Evolutionary conservation across 345 rosid species (phyloP), one percentile per base, ranked within the genome.

Genomic region (Eucalyptus cloeziana): DNA sequence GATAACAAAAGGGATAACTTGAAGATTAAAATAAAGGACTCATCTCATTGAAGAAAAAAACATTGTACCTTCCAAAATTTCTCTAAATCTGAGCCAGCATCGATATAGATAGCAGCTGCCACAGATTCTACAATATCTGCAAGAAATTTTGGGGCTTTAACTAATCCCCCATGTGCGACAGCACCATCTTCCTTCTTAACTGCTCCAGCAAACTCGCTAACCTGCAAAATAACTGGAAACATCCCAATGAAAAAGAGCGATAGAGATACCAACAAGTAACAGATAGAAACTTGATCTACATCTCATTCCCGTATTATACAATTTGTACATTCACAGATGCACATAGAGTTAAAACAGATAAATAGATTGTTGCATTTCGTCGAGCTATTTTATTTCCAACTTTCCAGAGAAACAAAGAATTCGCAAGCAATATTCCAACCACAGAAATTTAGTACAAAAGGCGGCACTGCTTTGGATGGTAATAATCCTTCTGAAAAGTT

Each of bases 141-240:
- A 6, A 97, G 95, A 88, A 96, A 88, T 92, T 97, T 96, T 0
- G 99, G 98, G 7, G 98, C 99, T 93, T 94, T 95, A 49, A 96
- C 90, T 47, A 88, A 88, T 54, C 97, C 98, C 33, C 98, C 97
- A 62, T 95, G 89, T 2, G 88, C 88, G 17, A 91, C 94, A 5
- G 90, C 49, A 13, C 90, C 91, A 52, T 94, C 93, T 92, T 95
- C 98, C 90, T 93, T 71, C 33, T 88, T 54, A 27, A 96, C 96
- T 10, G 94, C 94, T 49, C 90, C 92, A 7, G 92, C 88, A 88
- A 97, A 97, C 88, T 94, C 97, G 89, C 49, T 91, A 37, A 97
- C 93, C 99, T 97, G 85, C 19, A 58, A 21, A 85, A 17, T 64
- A 30, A 60, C 30, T 85, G 10, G 17, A 50, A 85, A 44, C 51